Percentiles rank a stretch among this genome's conserved stretches.
Evolutionary conservation across 129 eudicot species (phyloP).

Genomic region (Chrysanthemum lavandulifolium): DNA sequence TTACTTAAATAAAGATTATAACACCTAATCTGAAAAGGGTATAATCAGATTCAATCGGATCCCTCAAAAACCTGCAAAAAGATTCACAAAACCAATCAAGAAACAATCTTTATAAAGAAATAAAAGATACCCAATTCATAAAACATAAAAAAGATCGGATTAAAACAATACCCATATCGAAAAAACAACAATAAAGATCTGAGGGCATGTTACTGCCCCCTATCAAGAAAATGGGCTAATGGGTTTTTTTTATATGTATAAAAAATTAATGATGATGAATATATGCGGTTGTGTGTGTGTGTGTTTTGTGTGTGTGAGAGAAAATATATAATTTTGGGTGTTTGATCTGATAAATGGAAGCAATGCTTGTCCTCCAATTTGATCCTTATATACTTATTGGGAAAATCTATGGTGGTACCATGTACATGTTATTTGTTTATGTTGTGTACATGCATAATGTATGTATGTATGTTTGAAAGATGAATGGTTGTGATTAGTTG

Average conservation of each 20-base stretch:
- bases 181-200: slow-evolving; percentile 39
- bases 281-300: slow-evolving; percentile 30
- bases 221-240: slow-evolving; percentile 33
- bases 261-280: slow-evolving; percentile 30
- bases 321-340: slow-evolving; percentile 28
- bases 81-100: slow-evolving; percentile 24
- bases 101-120: slow-evolving; percentile 13
- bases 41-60: slow-evolving; percentile 48
- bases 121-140: slow-evolving; percentile 14
- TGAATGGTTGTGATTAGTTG: slow-evolving; percentile 8
- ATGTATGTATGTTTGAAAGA: slow-evolving; percentile 22
- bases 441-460: slow-evolving; percentile 8
- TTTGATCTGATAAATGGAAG: slow-evolving; percentile 49
- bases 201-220: slow-evolving; percentile 69
- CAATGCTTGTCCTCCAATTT: slow-evolving; percentile 39
- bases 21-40: slow-evolving; percentile 20
- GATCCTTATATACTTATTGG: slow-evolving; percentile 52
- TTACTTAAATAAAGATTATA: slow-evolving; percentile 22
- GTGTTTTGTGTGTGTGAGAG: slow-evolving; percentile 12
- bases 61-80: slow-evolving; percentile 25
- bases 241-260: slow-evolving; percentile 6
- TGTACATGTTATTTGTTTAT: not conserved
- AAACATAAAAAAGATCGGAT: slow-evolving; percentile 32
- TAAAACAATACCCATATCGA: slow-evolving; percentile 42
- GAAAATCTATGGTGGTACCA: slow-evolving; percentile 34